Percentiles rank a stretch among this genome's conserved stretches.
These are phyloP conservation scores for Rhodotorula kratochvilovae DNA, from an alignment of 768 basidiomycete genomes.

Conservation along the genomic window DNA sequence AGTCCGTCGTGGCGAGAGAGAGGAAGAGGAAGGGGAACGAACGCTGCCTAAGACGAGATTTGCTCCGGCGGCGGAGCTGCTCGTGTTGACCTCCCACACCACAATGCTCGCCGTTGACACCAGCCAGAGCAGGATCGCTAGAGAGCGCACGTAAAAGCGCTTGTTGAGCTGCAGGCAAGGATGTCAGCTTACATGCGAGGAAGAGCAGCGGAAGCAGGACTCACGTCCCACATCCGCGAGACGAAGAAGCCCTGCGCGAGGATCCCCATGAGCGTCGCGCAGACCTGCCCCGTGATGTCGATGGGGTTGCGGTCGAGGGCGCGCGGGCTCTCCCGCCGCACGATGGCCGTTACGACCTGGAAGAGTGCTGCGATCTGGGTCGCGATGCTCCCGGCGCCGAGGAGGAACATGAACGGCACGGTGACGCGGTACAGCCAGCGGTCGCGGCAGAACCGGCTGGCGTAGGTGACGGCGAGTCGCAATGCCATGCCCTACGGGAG, in stretches of 20 bases:
- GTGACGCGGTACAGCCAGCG: neutral
- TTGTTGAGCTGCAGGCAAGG: neutral
- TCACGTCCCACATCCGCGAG: neutral
- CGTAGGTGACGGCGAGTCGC: neutral
- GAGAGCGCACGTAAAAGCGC: neutral
- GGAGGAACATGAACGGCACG: neutral
- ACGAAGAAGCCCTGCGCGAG: neutral
- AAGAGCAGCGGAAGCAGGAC: neutral
- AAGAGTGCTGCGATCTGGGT: neutral
- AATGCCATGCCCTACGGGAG: neutral
- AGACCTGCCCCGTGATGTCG: neutral
- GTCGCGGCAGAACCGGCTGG: neutral
- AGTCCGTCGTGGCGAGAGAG: neutral
- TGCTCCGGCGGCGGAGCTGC: too few relatives aligned
- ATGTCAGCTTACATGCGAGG: neutral
- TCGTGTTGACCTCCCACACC: neutral
- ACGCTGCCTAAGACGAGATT: neutral
- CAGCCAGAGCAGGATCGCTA: neutral
- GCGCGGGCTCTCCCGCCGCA: too few relatives aligned
- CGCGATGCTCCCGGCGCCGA: neutral
- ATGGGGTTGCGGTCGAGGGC: neutral
- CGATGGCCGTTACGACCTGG: neutral
- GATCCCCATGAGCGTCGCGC: neutral
- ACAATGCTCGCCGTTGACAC: neutral
- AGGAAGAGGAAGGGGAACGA: neutral